A percentile compares a stretch with the other conserved stretches of the same genome.
phyloP scores from a whole-genome alignment of 345 rosid genomes.

The Toxicodendron radicans region DNA sequence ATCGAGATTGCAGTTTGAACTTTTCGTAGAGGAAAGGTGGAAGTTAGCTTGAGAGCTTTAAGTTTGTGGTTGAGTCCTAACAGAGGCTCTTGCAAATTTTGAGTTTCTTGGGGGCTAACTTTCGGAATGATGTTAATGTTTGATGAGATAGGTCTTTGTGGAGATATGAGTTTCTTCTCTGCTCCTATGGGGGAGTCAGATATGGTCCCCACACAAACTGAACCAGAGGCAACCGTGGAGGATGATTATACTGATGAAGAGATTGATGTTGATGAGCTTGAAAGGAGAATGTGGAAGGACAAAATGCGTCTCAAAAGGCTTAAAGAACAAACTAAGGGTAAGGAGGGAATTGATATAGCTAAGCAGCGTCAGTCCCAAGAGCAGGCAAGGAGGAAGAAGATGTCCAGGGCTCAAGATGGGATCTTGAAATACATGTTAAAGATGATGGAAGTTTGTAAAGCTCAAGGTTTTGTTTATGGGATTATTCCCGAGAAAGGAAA shows the following conservation, averaged over 20 bases:
- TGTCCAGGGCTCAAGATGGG: slow-evolving; percentile 85
- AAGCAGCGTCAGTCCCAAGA: slow-evolving; percentile 79
- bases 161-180: slow-evolving; percentile 73
- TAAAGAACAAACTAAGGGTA: slow-evolving; percentile 63
- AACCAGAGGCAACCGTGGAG: slow-evolving; percentile 48
- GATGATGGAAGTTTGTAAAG: slow-evolving; percentile 83
- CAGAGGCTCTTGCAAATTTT: background rate
- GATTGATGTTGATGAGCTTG: slow-evolving; percentile 72
- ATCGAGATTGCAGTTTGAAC: background rate
- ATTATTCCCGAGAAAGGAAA: slow-evolving; percentile 84
- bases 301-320: slow-evolving; percentile 65
- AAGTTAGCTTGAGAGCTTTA: background rate
- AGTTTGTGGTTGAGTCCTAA: slow-evolving; percentile 4
- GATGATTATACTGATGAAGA: slow-evolving; percentile 74
- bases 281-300: slow-evolving; percentile 82
- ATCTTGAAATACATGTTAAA: slow-evolving; percentile 83
- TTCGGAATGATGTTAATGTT: slow-evolving; percentile 48
- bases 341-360: slow-evolving; percentile 49
- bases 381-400: slow-evolving; percentile 70
- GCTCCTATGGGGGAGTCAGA: slow-evolving; percentile 46
- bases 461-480: slow-evolving; percentile 94
- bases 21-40: background rate
- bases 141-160: slow-evolving; percentile 78
- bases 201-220: slow-evolving; percentile 42
- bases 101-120: background rate